Evolutionary conservation across 208 protist genomes (phyloP).

Genomic region (Vickermania ingenoplastis): DNA sequence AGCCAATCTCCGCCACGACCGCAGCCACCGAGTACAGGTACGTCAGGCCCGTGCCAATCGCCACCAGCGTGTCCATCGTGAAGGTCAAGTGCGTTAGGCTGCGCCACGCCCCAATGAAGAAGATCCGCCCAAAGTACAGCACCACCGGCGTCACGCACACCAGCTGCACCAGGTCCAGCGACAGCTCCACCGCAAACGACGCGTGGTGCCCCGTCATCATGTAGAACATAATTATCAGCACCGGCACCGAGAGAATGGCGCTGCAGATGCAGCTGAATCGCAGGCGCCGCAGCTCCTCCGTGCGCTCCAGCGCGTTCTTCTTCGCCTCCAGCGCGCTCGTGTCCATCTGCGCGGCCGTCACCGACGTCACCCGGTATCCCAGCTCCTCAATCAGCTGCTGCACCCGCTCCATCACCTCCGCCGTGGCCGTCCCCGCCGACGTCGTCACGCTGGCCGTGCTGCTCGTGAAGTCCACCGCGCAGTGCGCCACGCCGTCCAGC

Average conservation of each 20-base stretch:
- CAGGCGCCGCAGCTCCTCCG: constrained; percentile 48
- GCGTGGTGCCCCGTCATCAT: constrained; percentile 23
- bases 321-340: too few relatives aligned
- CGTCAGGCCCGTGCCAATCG: constrained; percentile 61
- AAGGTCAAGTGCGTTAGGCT: constrained; percentile 43
- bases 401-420: background rate
- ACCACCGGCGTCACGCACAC: constrained; percentile 72
- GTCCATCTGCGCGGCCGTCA: too few relatives aligned
- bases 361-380: constrained; percentile 10
- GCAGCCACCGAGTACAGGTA: constrained; percentile 76
- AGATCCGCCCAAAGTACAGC: constrained; percentile 62
- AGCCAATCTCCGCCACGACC: constrained; percentile 24
- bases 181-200: constrained; percentile 8
- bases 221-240: constrained; percentile 56
- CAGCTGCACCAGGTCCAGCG: constrained; percentile 52
- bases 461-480: constrained; percentile 28
- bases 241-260: constrained; percentile 49
- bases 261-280: constrained; percentile 28
- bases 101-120: constrained; percentile 59
- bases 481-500: constrained; percentile 15
- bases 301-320: constrained; percentile 51
- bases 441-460: constrained; percentile 6
- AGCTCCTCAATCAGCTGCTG: constrained; percentile 3
- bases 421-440: background rate
- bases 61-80: constrained; percentile 87